Evolutionary conservation across 2,329 filamentous ascomycete genomes (phyloP).

Genomic region (Aspergillus transmontanensis): DNA sequence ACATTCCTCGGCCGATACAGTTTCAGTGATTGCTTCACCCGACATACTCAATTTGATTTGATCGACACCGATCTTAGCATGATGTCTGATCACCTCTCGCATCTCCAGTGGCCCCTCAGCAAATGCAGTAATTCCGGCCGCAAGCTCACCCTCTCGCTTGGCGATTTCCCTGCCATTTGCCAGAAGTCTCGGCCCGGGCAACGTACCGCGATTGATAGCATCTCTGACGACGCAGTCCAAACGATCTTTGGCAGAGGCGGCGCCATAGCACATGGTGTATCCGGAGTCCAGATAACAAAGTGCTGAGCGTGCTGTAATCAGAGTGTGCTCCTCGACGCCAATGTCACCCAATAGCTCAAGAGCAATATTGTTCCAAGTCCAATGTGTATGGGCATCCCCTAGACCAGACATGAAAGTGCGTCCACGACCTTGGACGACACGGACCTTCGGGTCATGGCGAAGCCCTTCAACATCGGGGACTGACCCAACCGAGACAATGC

Average conservation of each 20-base stretch:
- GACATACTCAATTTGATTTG: constrained; percentile 51
- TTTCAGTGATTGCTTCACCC: constrained; percentile 37
- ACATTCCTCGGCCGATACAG: constrained; percentile 45
- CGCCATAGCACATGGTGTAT: constrained; percentile 53
- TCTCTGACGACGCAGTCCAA: constrained; percentile 52
- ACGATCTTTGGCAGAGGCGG: constrained; percentile 50
- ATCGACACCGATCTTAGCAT: constrained; percentile 44
- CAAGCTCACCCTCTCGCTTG: constrained; percentile 47
- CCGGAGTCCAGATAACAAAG: constrained; percentile 52
- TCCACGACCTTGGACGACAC: constrained; percentile 43
- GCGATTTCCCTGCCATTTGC: constrained; percentile 56
- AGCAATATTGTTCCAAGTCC: constrained; percentile 52
- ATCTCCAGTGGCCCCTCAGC: constrained; percentile 47
- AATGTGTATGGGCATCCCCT: constrained; percentile 47
- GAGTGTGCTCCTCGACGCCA: constrained; percentile 51
- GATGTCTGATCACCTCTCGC: constrained; percentile 42
- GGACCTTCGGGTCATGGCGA: constrained; percentile 33
- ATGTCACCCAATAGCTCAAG: constrained; percentile 46
- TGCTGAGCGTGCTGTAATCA: constrained; percentile 48
- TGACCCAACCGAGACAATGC: constrained; percentile 36
- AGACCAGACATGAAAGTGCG: constrained; percentile 55
- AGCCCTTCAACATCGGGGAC: constrained; percentile 35
- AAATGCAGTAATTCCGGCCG: constrained; percentile 46
- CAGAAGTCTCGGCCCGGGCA: constrained; percentile 52
- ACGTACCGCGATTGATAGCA: constrained; percentile 52